Conservation (phyloP, 169 alveolate species). For the Plasmodium adleri region DNA sequence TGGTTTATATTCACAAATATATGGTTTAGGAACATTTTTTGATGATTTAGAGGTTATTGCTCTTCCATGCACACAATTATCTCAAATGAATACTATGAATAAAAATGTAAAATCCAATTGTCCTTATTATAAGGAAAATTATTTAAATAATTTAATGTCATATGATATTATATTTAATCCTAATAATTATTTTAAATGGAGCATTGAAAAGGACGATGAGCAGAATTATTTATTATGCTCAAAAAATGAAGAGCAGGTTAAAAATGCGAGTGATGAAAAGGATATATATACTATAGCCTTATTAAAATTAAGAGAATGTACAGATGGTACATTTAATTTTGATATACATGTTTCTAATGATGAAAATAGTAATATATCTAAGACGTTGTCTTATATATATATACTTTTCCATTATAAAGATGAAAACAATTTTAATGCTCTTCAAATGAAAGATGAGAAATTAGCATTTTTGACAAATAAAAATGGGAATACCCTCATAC, state of each 20-base stretch:
- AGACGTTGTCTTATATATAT: slow-evolving; percentile 14
- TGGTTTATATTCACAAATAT: slow-evolving; percentile 90
- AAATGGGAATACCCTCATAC: slow-evolving; percentile 70
- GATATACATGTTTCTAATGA: slow-evolving; percentile 23
- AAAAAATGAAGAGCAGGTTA: slow-evolving; percentile 4
- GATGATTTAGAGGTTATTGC: slow-evolving; percentile 87
- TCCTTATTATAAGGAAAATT: slow-evolving; percentile 81
- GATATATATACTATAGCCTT: slow-evolving; percentile 26
- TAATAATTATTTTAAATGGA: slow-evolving; percentile 27
- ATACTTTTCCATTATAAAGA: slow-evolving; percentile 52
- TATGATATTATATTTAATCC: slow-evolving; percentile 41
- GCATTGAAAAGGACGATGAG: slow-evolving; percentile 44
- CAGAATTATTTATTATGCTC: slow-evolving; percentile 38
- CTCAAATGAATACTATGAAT: slow-evolving; percentile 20
- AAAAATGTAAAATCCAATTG: slow-evolving; percentile 76
- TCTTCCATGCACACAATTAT: slow-evolving; percentile 78
- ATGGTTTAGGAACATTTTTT: slow-evolving; percentile 88
- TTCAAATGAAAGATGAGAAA: slow-evolving; percentile 25
- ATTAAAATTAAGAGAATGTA: slow-evolving; percentile 55
- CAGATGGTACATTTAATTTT: slow-evolving; percentile 50
- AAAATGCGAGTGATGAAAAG: background rate
- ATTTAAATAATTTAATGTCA: slow-evolving; percentile 25
- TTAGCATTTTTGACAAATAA: slow-evolving; percentile 44
- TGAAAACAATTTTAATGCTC: slow-evolving; percentile 58
- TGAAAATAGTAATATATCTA: slow-evolving; percentile 11